Base-by-base conservation (phyloP, 805 yeast genomes). In the Metschnikowia bowlesiae region DNA sequence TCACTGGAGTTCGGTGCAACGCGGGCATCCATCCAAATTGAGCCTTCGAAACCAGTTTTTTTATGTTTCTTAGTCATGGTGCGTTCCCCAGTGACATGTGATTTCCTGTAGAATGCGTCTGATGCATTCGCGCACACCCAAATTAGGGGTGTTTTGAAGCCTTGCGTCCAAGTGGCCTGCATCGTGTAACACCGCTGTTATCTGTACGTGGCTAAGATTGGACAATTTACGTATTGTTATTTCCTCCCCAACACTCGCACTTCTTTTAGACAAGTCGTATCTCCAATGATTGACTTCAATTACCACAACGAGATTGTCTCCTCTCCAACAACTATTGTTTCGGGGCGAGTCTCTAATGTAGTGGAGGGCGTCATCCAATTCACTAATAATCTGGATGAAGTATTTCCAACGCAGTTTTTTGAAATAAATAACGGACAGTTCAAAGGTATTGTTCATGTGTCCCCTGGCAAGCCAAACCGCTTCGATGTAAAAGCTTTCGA, bases 401-500 rank as follows among this genome's bases (percentile, higher is more conserved):
- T 71, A 46, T 84, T 83, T 53, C 96, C 97, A 0, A 80, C 89
- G 0, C 84, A 82, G 58, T 73, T 75, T 48, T 87, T 76, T 59
- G 96, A 91, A 52, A 80, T 90, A 6, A 80, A 82, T 47, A 69
- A 78, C 18, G 84, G 85, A 1, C 76, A 78, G 52, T 92, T 91
- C 75, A 91, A 90, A 65, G 87, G 88, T 0, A 61, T 87, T 14
- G 73, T 87, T 2, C 86, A 86, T 53, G 74, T 91, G 16, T 79
- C 82, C 18, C 83, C 85, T 0, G 91, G 92, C n/a, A 66, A 66
- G 37, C 35, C 54, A 22, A 92, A 91, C 62, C 64, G 62, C 4
- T 63, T 91, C 39, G 61, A 67, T 1, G 77, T 87, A 6, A 75
- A 77, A 2, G 82, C 79, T 30, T 63, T 70, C 18, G 69, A 70